Base-by-base conservation (phyloP, 116 monocot species). In the Iris pallida region DNA sequence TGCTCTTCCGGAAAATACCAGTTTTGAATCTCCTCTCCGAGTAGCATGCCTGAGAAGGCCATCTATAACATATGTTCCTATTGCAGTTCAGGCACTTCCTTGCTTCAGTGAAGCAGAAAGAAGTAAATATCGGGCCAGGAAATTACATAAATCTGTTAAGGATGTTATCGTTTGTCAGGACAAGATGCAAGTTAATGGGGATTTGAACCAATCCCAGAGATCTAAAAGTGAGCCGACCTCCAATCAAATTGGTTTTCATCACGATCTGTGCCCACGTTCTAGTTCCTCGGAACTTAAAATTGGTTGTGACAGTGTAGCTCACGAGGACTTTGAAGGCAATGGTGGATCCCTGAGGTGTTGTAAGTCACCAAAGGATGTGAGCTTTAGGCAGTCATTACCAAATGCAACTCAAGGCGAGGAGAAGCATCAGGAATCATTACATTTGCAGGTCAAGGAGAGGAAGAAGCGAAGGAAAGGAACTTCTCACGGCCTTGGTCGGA, bases 41-140 rank as follows among this genome's bases (percentile, higher is more conserved):
- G 46, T 58, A 57, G 47, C 57, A 80, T 57, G 42, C 16, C 63
- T 30, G 30, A 30, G 30, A 11, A 7, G 6, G 4, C 69, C 55
- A 16, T 54, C 20, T 19, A 52, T 55, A 57, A 55, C 7, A 13
- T 60, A 71, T 8, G 43, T 63, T 42, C 71, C 74, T 8, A 55
- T 57, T 47, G 53, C 72, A 46, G 57, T 54, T 65, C 69, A 84
- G 74, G 64, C 70, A 49, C 57, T 74, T 46, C 73, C 73, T 55
- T 43, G 65, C 57, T 70, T 67, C 17, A 59, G 46, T 41, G 42
- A 13, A 16, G 51, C 76, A 55, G 43, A 42, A 20, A 7, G 30
- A 20, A 7, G 52, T 10, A 66, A 72, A 61, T 45, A n/a, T 7
- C 65, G 66, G 20, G 46, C 41, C 16, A 71, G 62, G 55, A 78